Conservation (phyloP, 257 asterid species). For the Solanum lignicaule region DNA sequence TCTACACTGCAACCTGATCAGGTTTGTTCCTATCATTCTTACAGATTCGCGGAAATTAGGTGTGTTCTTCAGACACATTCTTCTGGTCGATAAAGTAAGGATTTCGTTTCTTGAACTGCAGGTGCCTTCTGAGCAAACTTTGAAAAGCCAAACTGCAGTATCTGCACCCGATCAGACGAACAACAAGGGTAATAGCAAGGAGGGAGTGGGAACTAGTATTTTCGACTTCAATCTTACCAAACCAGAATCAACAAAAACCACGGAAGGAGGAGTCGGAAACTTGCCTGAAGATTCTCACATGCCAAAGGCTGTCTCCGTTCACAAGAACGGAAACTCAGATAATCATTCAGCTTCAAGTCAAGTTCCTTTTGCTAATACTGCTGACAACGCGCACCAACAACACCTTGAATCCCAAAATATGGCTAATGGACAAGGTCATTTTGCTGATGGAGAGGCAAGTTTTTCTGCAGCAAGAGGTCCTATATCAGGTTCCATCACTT, state of each 20-base stretch:
- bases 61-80: background rate
- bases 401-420: background rate
- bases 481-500: slow-evolving; percentile 30
- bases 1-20: slow-evolving; percentile 19
- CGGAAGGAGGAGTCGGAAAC: slow-evolving; percentile 1
- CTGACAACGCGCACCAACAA: slow-evolving; percentile 10
- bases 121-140: slow-evolving; percentile 22
- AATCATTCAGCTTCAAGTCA: background rate
- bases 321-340: background rate
- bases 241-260: background rate
- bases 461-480: slow-evolving; percentile 38
- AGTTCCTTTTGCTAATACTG: background rate
- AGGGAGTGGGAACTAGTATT: slow-evolving; percentile 34
- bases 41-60: background rate
- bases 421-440: slow-evolving; percentile 12
- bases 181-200: slow-evolving; percentile 30
- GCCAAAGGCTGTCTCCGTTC: background rate
- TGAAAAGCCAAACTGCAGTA: slow-evolving; percentile 10
- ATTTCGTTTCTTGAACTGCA: slow-evolving; percentile 14
- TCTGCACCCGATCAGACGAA: slow-evolving; percentile 19
- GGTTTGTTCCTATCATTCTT: slow-evolving; percentile 21
- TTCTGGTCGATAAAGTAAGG: background rate
- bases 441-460: slow-evolving; percentile 64
- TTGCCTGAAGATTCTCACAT: background rate
- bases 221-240: slow-evolving; percentile 35